Evolutionary conservation across 1,284 basidiomycete genomes (phyloP).

Genomic region (Mycena citricolor): DNA sequence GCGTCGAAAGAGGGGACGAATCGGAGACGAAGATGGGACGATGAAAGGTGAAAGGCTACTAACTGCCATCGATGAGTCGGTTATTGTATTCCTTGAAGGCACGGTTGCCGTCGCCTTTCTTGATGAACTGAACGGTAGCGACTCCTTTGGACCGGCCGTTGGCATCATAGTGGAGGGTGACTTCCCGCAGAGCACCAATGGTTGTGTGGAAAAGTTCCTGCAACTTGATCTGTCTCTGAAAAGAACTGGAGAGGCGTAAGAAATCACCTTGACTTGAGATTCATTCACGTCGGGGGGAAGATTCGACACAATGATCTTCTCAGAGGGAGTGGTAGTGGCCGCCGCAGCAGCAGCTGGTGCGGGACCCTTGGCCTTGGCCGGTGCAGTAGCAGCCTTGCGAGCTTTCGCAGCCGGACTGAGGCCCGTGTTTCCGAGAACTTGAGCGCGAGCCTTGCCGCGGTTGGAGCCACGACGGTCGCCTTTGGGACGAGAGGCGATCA

Average conservation of each 20-base stretch:
- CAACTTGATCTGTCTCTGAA: not conserved
- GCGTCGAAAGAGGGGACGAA: not conserved
- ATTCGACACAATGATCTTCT: conserved; percentile 97
- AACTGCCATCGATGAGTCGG: conserved; percentile 99
- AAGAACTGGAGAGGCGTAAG: conserved; percentile 24
- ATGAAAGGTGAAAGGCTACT: conserved; percentile 68
- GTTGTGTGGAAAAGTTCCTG: conserved; percentile 94
- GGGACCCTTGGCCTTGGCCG: too few species aligned
- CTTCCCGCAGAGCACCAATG: conserved; percentile 83
- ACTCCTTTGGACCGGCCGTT: conserved; percentile 88
- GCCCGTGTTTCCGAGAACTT: conserved; percentile 56
- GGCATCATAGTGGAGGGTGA: conserved; percentile 84
- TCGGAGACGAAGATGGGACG: conserved; percentile 23
- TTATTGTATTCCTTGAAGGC: conserved; percentile 96
- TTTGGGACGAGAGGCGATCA: conserved; percentile 68
- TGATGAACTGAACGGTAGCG: conserved; percentile 85
- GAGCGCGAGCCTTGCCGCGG: conserved; percentile 42
- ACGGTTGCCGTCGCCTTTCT: conserved; percentile 87
- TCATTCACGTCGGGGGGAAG: conserved; percentile 96
- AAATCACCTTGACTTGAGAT: conserved; percentile 79
- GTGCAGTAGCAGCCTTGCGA: conserved; percentile 45
- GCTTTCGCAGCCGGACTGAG: conserved; percentile 52
- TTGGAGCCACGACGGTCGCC: conserved; percentile 41
- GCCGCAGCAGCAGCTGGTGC: conserved; percentile 39
- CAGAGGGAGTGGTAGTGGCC: conserved; percentile 42